These are phyloP conservation scores for Amanita fuliginea DNA, from an alignment of 768 basidiomycete species.

Conservation along the genomic window DNA sequence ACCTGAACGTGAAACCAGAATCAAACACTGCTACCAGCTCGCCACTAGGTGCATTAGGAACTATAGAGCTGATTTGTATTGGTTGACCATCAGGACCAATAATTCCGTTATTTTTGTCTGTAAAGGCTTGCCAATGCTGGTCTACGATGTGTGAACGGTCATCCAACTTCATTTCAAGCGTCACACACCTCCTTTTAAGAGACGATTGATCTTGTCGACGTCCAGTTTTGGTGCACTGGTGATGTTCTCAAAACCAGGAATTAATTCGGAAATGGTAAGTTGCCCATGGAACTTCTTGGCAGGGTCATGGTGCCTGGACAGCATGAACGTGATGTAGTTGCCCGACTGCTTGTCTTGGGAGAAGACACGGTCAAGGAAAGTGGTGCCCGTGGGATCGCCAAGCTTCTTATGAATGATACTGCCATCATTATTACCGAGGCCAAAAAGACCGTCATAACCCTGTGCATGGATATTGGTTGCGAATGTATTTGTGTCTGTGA, in stretches of 20 bases:
- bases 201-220: conserved; percentile 51
- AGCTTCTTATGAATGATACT: conserved; percentile 53
- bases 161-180: not conserved
- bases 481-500: conserved; percentile 52
- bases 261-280: conserved; percentile 56
- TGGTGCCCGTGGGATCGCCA: conserved; percentile 38
- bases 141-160: conserved; percentile 22
- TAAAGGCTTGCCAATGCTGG: conserved; percentile 74
- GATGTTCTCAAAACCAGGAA: conserved; percentile 53
- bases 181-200: conserved; percentile 34
- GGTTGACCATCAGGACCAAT: conserved; percentile 67
- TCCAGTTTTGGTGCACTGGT: conserved; percentile 50
- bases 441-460: conserved; percentile 63
- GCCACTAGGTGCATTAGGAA: conserved; percentile 51
- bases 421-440: conserved; percentile 68
- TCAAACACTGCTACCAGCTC: conserved; percentile 67
- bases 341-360: conserved; percentile 38
- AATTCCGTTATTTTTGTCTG: conserved; percentile 49
- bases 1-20: conserved; percentile 51
- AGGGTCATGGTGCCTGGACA: conserved; percentile 50
- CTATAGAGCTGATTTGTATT: conserved; percentile 53
- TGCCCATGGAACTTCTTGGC: conserved; percentile 44
- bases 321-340: conserved; percentile 61
- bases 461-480: conserved; percentile 46
- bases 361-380: conserved; percentile 56